Evolutionary conservation across 805 yeast genomes (phyloP).

Genomic region (Millerozyma acaciae): DNA sequence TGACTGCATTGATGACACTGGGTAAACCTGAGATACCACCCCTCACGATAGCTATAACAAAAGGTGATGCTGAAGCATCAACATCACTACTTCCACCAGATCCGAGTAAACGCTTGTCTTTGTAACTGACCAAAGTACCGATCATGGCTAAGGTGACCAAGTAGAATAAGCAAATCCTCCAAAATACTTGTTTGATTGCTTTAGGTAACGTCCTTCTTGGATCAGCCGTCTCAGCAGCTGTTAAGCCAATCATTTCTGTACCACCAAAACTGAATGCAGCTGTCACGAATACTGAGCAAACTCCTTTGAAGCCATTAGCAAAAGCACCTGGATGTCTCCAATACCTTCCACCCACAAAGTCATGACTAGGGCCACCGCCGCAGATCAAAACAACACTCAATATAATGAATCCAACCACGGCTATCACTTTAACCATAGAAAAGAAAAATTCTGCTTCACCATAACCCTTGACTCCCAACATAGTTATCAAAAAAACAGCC

Average conservation of each 20-base stretch:
- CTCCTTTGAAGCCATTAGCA: slow-evolving; percentile 42
- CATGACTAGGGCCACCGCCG: slow-evolving; percentile 51
- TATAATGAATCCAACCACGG: slow-evolving; percentile 46
- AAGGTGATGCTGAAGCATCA: slow-evolving; percentile 69
- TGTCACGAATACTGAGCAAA: slow-evolving; percentile 31
- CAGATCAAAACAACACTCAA: slow-evolving; percentile 45
- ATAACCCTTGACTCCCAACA: slow-evolving; percentile 51
- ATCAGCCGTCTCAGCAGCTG: slow-evolving; percentile 34
- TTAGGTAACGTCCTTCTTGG: slow-evolving; percentile 30
- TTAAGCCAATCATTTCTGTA: slow-evolving; percentile 34
- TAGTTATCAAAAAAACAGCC: slow-evolving; percentile 43
- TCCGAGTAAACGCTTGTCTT: slow-evolving; percentile 27
- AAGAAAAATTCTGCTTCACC: slow-evolving; percentile 57
- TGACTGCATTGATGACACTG: slow-evolving; percentile 63
- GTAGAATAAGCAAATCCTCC: slow-evolving; percentile 36
- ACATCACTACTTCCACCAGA: slow-evolving; percentile 48
- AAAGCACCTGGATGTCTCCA: slow-evolving; percentile 53
- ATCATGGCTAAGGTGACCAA: slow-evolving; percentile 25
- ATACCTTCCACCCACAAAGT: slow-evolving; percentile 43
- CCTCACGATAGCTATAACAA: slow-evolving; percentile 64
- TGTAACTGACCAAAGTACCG: slow-evolving; percentile 23
- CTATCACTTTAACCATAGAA: slow-evolving; percentile 44
- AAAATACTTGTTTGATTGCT: slow-evolving; percentile 36
- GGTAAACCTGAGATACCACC: slow-evolving; percentile 67
- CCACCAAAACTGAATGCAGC: slow-evolving; percentile 38